Evolutionary conservation across 495 filamentous ascomycete species (phyloP).

Genomic region (Aspergillus taichungensis): DNA sequence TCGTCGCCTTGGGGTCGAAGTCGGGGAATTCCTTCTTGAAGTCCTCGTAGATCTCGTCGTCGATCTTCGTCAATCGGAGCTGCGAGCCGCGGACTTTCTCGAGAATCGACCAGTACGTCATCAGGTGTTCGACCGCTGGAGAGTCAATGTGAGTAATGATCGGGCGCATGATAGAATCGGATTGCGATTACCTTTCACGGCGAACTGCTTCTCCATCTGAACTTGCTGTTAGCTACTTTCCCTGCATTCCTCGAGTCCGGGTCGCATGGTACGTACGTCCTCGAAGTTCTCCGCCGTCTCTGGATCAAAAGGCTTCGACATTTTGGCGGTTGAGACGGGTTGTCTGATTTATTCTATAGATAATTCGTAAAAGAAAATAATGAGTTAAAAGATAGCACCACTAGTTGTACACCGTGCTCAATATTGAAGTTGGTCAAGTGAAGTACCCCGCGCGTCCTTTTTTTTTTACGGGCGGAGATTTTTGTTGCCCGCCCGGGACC

Average conservation of each 20-base stretch:
- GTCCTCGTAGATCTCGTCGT: slow-evolving; percentile 88
- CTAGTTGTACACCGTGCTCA: too few relatives aligned
- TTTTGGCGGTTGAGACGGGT: slow-evolving; percentile 15
- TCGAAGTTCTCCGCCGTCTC: slow-evolving; percentile 70
- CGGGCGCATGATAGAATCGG: not conserved
- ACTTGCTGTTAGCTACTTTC: slow-evolving; percentile 16
- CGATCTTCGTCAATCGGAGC: slow-evolving; percentile 82
- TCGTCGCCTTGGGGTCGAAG: slow-evolving; percentile 68
- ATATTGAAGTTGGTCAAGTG: too few relatives aligned
- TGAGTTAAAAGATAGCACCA: too few relatives aligned
- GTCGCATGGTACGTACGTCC: slow-evolving; percentile 46
- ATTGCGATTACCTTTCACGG: slow-evolving; percentile 69
- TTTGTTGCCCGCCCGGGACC: slow-evolving; percentile 13
- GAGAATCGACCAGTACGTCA: slow-evolving; percentile 94
- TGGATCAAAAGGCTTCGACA: slow-evolving; percentile 50
- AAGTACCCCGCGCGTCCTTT: slow-evolving; percentile 21
- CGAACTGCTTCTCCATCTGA: slow-evolving; percentile 99
- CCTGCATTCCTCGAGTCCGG: not conserved
- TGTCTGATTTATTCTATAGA: not conserved
- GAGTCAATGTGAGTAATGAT: slow-evolving; percentile 11
- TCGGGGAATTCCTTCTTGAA: slow-evolving; percentile 85
- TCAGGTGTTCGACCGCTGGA: slow-evolving; percentile 83
- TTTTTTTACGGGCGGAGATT: slow-evolving; percentile 30
- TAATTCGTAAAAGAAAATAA: not conserved
- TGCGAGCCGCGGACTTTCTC: slow-evolving; percentile 79